Evolutionary conservation across 306 rosid species (phyloP).

Genomic region (Quercus aquifolioides): DNA sequence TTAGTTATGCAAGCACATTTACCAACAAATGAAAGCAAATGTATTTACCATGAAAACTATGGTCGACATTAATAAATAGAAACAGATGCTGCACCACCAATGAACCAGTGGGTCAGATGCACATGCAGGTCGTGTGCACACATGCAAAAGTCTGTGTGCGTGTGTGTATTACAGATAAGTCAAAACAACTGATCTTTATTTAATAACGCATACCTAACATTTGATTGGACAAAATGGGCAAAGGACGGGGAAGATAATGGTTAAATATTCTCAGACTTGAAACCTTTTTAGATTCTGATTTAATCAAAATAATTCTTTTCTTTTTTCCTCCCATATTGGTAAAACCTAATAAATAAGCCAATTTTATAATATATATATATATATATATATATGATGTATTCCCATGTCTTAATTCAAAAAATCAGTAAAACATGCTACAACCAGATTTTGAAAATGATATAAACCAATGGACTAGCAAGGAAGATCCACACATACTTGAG

Average conservation of each 20-base stretch:
- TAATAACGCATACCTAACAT: neutral
- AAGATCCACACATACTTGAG: conserved; percentile 55
- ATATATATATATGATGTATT: neutral
- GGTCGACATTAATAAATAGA: neutral
- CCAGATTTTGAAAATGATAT: conserved; percentile 1
- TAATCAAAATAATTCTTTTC: neutral
- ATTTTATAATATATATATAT: too few relatives aligned
- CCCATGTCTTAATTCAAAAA: neutral
- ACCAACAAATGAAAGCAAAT: neutral
- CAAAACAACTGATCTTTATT: conserved; percentile 4
- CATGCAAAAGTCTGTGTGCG: too few relatives aligned
- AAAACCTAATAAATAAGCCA: neutral
- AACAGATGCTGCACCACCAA: neutral
- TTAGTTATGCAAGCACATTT: neutral
- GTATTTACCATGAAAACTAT: neutral
- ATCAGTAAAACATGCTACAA: neutral
- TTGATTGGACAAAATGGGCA: conserved; percentile 4
- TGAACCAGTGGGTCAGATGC: neutral
- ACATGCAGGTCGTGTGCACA: neutral
- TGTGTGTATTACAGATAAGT: neutral
- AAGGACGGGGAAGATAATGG: neutral
- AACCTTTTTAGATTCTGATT: conserved; percentile 13
- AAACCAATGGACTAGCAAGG: conserved; percentile 21
- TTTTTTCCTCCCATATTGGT: neutral
- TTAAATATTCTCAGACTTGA: conserved; percentile 1